Evolutionary conservation across 495 filamentous ascomycete species (phyloP).

Genomic region (Penicillium diatomitis): DNA sequence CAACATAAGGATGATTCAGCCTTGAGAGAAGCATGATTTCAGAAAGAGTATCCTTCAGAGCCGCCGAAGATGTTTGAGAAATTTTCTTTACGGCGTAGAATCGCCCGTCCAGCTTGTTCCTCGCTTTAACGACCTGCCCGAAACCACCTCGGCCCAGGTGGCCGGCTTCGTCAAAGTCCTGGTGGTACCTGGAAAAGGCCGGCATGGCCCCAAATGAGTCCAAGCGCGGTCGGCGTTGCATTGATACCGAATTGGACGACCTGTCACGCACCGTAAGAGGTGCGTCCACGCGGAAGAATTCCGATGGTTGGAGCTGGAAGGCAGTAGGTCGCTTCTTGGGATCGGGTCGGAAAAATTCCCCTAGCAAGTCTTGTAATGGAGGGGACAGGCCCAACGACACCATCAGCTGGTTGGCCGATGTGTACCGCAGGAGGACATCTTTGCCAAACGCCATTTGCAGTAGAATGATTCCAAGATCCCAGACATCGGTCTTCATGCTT

Average conservation of each 20-base stretch:
- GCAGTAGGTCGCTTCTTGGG: conserved; percentile 77
- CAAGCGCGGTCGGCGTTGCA: conserved; percentile 33
- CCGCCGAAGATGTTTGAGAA: conserved; percentile 66
- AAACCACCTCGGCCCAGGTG: conserved; percentile 89
- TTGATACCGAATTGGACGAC: conserved; percentile 30
- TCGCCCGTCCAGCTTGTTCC: conserved; percentile 86
- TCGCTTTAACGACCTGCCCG: conserved; percentile 92
- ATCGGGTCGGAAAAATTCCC: conserved; percentile 73
- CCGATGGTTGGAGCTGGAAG: conserved; percentile 80
- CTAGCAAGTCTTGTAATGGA: conserved; percentile 67
- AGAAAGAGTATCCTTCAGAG: conserved; percentile 76
- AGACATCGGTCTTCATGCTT: conserved; percentile 82
- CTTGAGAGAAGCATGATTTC: conserved; percentile 86
- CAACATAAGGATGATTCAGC: conserved; percentile 91
- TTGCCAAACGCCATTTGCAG: conserved; percentile 92
- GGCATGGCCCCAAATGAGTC: conserved; percentile 36
- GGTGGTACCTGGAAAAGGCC: conserved; percentile 61
- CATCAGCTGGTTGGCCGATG: conserved; percentile 62
- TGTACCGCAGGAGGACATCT: conserved; percentile 64
- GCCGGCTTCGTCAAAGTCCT: conserved; percentile 85
- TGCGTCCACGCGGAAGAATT: conserved; percentile 63
- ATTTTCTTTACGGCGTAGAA: conserved; percentile 98
- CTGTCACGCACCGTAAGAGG: conserved; percentile 33
- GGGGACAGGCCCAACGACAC: conserved; percentile 56
- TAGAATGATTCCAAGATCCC: conserved; percentile 84